Evolutionary conservation across 768 basidiomycete genomes (phyloP), one percentile per base, ranked within the genome.

Genomic region (Lentinula boryana): DNA sequence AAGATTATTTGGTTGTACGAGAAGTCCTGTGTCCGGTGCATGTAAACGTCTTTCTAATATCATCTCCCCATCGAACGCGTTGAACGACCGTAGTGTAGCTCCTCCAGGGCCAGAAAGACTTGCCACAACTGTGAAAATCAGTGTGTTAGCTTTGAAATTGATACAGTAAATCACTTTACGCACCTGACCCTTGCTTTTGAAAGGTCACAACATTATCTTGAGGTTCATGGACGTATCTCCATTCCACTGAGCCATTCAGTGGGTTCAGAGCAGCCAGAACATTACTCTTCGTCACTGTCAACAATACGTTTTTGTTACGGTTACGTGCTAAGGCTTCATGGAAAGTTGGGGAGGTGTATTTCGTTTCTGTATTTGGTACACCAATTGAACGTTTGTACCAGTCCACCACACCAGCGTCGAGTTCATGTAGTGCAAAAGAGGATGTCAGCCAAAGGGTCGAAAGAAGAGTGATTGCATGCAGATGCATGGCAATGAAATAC

Each of bases 381-480:
- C 95, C 95, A 59, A 93, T 75, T 32, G 89, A 80, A 13, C 79
- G 72, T 65, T 85, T 89, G 72, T 97, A 82, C 95, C 95, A 98
- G 76, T 96, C 94, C 49, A 95, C 80, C 48, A 89, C 75, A 48
- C 91, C 91, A 58, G 84, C 89, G 60, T 93, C 89, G 23, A 87
- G 82, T 67, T 89, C 81, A 62, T 90, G 86, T 36, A 89, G 72
- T 31, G 86, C 86, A 61, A 68, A 72, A 27, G 74, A 60, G 8
- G 4, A 43, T 5, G 36, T 27, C 15, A 44, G 21, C 32, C 31
- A 60, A 12, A 52, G 27, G 12, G 36, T 18, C 13, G 52, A 33
- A 27, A 52, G 48, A 31, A 60, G 27, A 40, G 33, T 27, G 40
- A 52, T 33, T 46, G 50, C 50, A 41, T 51, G 38, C 40, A 52